Base-by-base conservation (phyloP, 345 rosid species). In the Lumnitzera racemosa region DNA sequence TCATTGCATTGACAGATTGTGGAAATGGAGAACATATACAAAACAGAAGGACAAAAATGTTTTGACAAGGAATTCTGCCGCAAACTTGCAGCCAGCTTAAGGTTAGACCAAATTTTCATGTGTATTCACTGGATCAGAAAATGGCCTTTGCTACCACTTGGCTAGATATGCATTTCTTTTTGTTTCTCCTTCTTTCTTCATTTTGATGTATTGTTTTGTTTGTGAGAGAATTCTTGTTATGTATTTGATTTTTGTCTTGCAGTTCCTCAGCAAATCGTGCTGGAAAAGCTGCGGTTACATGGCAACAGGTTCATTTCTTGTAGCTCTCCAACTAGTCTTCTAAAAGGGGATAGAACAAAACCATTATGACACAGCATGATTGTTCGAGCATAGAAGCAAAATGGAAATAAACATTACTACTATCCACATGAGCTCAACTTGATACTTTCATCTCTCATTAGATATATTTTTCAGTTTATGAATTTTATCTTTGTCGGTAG, bases 11-110 rank as follows among this genome's bases (percentile, higher is more conserved):
- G 51, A 53, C 49, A 87, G 97, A 75, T 90, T 59, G 71, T 79
- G 67, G 89, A 90, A 62, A 70, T 90, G 90, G 85, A 88, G 79
- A 80, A 55, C 64, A 76, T 72, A n/a, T 84, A 74, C 65, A 88
- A 82, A 79, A 86, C 82, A 56, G 69, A 77, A 47, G 83, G 90
- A 55, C 78, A 79, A 55, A 80, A 73, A 47, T 59, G 86, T 46
- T 61, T 84, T 67, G 66, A 65, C 51, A 74, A 52, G 15, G 89
- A 85, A 48, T 79, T 81, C 25, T 90, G 96, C 66, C 71, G 77
- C 59, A 67, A 70, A 13, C 82, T 90, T 70, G 96, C 97, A 29
- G 68, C 75, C 47, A 74, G 62, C 61, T 89, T 86, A 76, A 84
- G 84, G 96, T 89, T 47, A 49, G 49, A 53, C 48, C 20, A 20